Base-by-base conservation (phyloP, 1,284 basidiomycete species). In the Neolentinus lepideus region DNA sequence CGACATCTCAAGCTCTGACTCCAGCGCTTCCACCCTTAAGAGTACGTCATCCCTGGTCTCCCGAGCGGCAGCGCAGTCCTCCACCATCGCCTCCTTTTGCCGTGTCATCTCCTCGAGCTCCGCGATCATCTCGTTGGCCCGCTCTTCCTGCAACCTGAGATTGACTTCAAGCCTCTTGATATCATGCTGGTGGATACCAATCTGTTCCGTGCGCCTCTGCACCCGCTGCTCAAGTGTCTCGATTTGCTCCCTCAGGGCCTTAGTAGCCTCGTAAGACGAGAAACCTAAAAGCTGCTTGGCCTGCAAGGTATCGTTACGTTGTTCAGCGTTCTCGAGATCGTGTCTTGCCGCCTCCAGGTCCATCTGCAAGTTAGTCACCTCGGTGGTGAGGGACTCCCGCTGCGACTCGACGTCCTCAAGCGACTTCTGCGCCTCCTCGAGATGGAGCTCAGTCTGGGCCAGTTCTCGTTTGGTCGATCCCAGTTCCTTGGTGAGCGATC, bases 81-180 rank as follows among this genome's bases (percentile, higher is more conserved):
- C 87, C 0, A 91, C 79, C 85, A 90, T 88, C 2, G 86, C 84
- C 52, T 79, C 79, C 66, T 85, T 88, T 71, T 88, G 78, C 1
- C 80, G 76, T 29, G 71, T 73, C 56, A 83, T 70, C 54, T 78
- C 76, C 62, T 89, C 88, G 58, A 88, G 67, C 62, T 90, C 88
- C 11, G 65, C 67, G 1, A 76, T 81, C 76, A 88, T 78, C 70
- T 90, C 88, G 8, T 64, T 68, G 26, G 89, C 67, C 10, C 86
- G 76, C 31, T 90, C 88, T 64, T 91, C 88, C 56, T 88, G 83
- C 31, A 90, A 68, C 56, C 75, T 74, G 55, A 86, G 62, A 60
- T 90, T 90, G 51, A 81, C 83, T 68, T 89, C 88, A 35, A 90
- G 69, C 31, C 85, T 77, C 64, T 78, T 77, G 62, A 85, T 84